Base-by-base conservation (phyloP, 2,329 filamentous ascomycete genomes). In the Ambrosiella cleistominuta region DNA sequence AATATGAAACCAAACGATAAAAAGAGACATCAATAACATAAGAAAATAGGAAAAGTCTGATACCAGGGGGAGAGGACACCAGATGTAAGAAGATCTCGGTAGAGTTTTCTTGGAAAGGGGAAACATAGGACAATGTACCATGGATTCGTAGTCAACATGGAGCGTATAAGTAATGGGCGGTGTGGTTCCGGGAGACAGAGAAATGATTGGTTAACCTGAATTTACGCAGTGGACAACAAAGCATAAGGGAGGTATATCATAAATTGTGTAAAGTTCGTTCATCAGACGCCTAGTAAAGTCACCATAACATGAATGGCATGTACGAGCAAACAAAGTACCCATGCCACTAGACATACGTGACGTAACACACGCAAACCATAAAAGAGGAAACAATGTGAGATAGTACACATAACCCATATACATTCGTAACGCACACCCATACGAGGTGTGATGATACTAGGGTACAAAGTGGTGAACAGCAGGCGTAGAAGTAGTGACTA, bases 391-490 rank as follows among this genome's bases (percentile, higher is more conserved):
- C 3, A n/a, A 51, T 11, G 17, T 27, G 47, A 51, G 19, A 51
- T 51, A 51, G 47, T 57, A 60, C 56, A 57, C 59, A 60, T 60
- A 57, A 60, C 44, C 59, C 59, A 60, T 56, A 60, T 60, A 60
- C 58, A 57, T 57, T 60, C 56, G 37, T 60, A 13, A 56, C 52
- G 55, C 44, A 37, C 47, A 7, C 19, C 19, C 38, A 51, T 36
- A 51, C 44, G 11, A 47, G n/a, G 47, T 51, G 47, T 11, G 47
- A 27, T 15, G 15, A 19, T 9, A 36, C 47, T 11, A 2, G n/a
- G 27, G 47, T 51, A 7, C 27, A n/a, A 51, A 51, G 27, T 47
- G 15, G 2, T 13, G 19, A 47, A 17, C 44, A 47, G 44, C 44
- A 12, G 19, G 13, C n/a, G 19, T 13, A 47, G 13, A 13, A 13